These are phyloP conservation scores for Nannochloris sp. DNA, from an alignment of 139 green algal species.

Conservation along the genomic window DNA sequence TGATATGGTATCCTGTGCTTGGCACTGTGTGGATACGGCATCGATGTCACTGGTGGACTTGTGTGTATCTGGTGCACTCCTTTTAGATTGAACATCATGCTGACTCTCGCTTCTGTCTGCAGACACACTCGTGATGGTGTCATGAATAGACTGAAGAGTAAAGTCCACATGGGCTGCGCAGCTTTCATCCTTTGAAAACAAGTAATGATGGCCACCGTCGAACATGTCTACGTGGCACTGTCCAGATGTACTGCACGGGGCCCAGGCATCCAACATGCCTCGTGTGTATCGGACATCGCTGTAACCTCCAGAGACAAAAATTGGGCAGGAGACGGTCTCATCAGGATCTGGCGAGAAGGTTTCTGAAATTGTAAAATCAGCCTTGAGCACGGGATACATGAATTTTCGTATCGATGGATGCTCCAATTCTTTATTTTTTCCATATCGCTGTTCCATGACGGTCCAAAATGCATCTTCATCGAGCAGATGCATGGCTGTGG, in stretches of 20 bases:
- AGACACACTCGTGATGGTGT: neutral
- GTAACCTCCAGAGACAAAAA: constrained; percentile 3
- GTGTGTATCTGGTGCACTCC: no score
- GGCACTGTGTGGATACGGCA: no score
- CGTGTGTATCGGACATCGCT: constrained; percentile 1
- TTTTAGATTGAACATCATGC: no score
- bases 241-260: neutral
- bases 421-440: constrained; percentile 10
- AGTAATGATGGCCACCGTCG: constrained; percentile 6
- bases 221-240: neutral
- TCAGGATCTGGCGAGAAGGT: neutral
- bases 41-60: no score
- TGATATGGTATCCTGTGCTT: no score
- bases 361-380: constrained; percentile 8
- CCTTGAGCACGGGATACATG: neutral
- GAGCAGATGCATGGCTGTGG: constrained; percentile 4
- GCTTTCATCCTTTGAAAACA: neutral
- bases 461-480: no score
- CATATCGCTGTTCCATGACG: constrained; percentile 10
- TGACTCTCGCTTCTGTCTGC: neutral
- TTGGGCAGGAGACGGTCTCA: neutral
- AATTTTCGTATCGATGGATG: neutral
- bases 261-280: constrained; percentile 2
- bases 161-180: neutral
- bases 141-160: neutral